These are phyloP conservation scores for Cladophialophora exuberans DNA, from an alignment of 2,329 filamentous ascomycete species.

Conservation along the genomic window DNA sequence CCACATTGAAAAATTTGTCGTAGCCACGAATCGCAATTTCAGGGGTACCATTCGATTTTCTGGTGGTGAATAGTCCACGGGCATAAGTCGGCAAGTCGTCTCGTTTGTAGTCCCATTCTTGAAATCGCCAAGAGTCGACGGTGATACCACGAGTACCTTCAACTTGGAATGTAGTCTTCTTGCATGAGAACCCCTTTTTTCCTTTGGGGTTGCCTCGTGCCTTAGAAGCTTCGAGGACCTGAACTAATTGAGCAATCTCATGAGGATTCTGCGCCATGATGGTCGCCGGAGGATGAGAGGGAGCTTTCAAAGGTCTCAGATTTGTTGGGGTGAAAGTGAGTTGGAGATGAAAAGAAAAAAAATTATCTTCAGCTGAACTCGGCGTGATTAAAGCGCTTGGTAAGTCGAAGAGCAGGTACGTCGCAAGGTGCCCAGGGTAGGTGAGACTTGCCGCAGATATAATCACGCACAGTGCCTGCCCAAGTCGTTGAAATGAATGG, in stretches of 20 bases:
- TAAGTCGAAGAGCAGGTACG: too few relatives aligned
- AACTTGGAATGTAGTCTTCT: constrained; percentile 77
- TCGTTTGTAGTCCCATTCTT: constrained; percentile 96
- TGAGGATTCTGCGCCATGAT: constrained; percentile 71
- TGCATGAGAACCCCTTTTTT: constrained; percentile 70
- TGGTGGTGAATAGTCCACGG: constrained; percentile 89
- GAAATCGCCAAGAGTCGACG: constrained; percentile 90
- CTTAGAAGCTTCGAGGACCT: constrained; percentile 61
- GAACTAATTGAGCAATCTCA: constrained; percentile 68
- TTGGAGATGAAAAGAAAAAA: too few relatives aligned
- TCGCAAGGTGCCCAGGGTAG: too few relatives aligned
- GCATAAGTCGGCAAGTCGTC: constrained; percentile 85
- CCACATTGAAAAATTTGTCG: constrained; percentile 98
- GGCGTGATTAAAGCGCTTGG: too few relatives aligned
- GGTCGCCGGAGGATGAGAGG: not conserved
- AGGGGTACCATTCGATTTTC: constrained; percentile 62
- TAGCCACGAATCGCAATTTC: constrained; percentile 91
- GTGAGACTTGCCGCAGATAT: too few relatives aligned
- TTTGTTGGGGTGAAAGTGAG: too few relatives aligned
- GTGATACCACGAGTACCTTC: constrained; percentile 64
- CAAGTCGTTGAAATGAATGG: too few relatives aligned
- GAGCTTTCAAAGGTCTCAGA: too few relatives aligned
- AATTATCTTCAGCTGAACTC: too few relatives aligned
- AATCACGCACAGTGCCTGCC: too few relatives aligned
- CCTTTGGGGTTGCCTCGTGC: constrained; percentile 50